A percentile compares a stretch with the other conserved stretches of the same genome.
These are phyloP conservation scores for Lumnitzera racemosa DNA, from an alignment of 345 rosid genomes.

Conservation along the genomic window DNA sequence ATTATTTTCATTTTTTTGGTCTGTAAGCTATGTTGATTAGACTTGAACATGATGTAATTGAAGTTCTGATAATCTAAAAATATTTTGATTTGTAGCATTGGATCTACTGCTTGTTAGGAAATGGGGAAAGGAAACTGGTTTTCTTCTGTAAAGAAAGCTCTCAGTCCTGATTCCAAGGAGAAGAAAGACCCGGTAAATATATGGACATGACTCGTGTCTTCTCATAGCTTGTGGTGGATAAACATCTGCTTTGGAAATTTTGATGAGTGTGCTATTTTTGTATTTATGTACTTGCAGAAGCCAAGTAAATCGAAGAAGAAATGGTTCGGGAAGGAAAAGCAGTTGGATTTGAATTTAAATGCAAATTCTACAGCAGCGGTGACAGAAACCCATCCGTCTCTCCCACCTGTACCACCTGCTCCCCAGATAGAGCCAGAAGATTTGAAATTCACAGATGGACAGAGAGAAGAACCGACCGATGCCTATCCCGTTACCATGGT, in stretches of 20 bases:
- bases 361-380: conserved; percentile 22
- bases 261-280: not conserved
- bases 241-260: no score
- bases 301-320: conserved; percentile 31
- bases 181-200: conserved; percentile 40
- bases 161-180: conserved; percentile 66
- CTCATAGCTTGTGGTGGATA: not conserved
- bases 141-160: conserved; percentile 74
- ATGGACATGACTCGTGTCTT: not conserved
- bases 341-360: conserved; percentile 22
- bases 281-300: conserved; percentile 19
- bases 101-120: conserved; percentile 34
- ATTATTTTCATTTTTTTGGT: no score
- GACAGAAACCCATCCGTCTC: conserved; percentile 23
- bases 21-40: no score
- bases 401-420: conserved; percentile 25
- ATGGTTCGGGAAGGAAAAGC: conserved; percentile 43
- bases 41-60: not conserved
- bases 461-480: conserved; percentile 31
- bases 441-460: conserved; percentile 33
- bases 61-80: not conserved
- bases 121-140: conserved; percentile 99
- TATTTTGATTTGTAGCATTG: conserved; percentile 2
- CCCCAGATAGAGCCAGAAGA: conserved; percentile 33
- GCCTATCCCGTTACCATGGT: conserved; percentile 22